Evolutionary conservation across 2,329 filamentous ascomycete species (phyloP).

Genomic region (Colletotrichum aenigma): DNA sequence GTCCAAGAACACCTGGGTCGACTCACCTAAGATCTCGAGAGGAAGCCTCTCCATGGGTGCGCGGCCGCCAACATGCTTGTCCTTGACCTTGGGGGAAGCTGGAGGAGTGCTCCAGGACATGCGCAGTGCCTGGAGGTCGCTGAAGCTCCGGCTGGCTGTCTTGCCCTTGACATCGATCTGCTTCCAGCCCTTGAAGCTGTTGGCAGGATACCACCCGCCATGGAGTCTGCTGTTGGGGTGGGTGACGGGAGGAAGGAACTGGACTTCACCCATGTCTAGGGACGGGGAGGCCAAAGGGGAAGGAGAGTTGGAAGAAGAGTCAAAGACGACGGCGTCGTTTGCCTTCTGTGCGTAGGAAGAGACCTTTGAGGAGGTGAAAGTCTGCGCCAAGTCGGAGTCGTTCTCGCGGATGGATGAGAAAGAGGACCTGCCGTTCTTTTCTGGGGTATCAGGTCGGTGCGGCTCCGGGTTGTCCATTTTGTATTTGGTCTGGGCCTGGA

Average conservation of each 20-base stretch:
- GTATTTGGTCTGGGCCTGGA: conserved; percentile 18
- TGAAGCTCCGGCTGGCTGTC: conserved; percentile 64
- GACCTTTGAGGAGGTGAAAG: conserved; percentile 66
- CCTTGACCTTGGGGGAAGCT: conserved; percentile 30
- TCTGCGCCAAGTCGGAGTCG: conserved; percentile 63
- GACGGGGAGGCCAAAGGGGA: conserved; percentile 26
- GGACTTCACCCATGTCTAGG: conserved; percentile 40
- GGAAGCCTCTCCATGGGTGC: conserved; percentile 71
- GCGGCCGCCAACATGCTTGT: conserved; percentile 47
- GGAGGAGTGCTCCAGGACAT: conserved; percentile 57
- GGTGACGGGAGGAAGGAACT: conserved; percentile 57
- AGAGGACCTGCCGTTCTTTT: conserved; percentile 53
- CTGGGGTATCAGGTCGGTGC: conserved; percentile 31
- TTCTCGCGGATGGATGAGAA: conserved; percentile 68
- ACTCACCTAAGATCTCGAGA: conserved; percentile 73
- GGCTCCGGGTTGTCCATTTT: conserved; percentile 31
- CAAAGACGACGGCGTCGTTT: conserved; percentile 55
- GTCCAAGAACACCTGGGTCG: conserved; percentile 7
- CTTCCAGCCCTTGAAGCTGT: conserved; percentile 67
- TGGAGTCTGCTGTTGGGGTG: conserved; percentile 61
- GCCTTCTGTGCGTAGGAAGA: conserved; percentile 57
- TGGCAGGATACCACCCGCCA: conserved; percentile 62
- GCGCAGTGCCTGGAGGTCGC: conserved; percentile 60
- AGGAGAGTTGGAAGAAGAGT: conserved; percentile 52
- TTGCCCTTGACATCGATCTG: conserved; percentile 64